Base-by-base conservation (phyloP, 306 rosid genomes). In the Quillaja saponaria region DNA sequence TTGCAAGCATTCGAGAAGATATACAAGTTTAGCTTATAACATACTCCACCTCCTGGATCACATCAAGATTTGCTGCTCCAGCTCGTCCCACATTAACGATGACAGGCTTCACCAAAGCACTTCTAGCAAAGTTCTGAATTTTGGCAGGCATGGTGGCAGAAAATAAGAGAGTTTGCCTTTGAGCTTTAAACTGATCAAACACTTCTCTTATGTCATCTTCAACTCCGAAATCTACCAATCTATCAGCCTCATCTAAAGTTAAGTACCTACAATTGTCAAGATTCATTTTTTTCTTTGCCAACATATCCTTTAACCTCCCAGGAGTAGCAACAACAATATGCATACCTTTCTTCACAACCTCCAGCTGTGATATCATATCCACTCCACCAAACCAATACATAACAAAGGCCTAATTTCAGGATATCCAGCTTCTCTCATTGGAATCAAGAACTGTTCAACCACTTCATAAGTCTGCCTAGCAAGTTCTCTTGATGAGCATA, bases 401-500 rank as follows among this genome's bases (percentile, higher is more conserved):
- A 91, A 91, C 79, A 91, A 76, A 31, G 98, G 92, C 78, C 92
- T 80, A 3, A 91, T 70, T 74, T 88, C 96, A 1, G 96, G 98
- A 72, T 82, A 86, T 48, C 95, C 98, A 45, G 92, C 96, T 78
- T 91, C 95, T 77, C 69, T 82, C 82, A 86, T 60, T 63, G 98
- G 90, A 49, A 58, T 1, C 70, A 88, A 67, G 71, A 86, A 91
- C 55, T 88, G 66, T 75, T 86, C 96, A 31, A 91, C 80, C 53
- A 91, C 98, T 65, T 91, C 98, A 48, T 75, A 91, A 31, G 96
- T 91, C 84, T 91, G 98, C 83, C 92, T 79, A 7, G 98, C 98
- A 9, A 88, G 85, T 76, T 88, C 98, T 75, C 98, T 84, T 0
- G 98, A 91, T 8, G 95, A 96, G 50, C 98, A 91, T 66, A 88